phyloP scores from a whole-genome alignment of 1,284 basidiomycete species.

The Athelia sp. region DNA sequence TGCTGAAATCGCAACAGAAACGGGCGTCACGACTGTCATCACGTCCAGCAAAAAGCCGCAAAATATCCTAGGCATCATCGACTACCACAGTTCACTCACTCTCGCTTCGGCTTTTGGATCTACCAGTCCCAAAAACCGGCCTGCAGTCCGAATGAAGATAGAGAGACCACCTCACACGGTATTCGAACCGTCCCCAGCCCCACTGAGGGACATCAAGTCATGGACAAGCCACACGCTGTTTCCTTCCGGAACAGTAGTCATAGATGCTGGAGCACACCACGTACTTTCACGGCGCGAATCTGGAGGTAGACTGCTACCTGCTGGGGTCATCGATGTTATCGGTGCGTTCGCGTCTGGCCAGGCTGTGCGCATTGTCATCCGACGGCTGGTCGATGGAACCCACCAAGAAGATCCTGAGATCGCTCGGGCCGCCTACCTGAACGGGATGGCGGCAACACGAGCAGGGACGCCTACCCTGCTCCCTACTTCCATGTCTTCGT shows the following conservation, averaged over 20 bases:
- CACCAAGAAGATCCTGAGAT: constrained; percentile 19
- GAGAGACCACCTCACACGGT: constrained; percentile 79
- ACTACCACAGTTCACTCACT: constrained; percentile 53
- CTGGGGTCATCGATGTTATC: constrained; percentile 83
- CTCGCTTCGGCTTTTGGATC: constrained; percentile 32
- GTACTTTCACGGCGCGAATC: constrained; percentile 83
- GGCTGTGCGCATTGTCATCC: constrained; percentile 82
- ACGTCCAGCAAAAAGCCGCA: constrained; percentile 78
- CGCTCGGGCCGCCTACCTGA: constrained; percentile 23
- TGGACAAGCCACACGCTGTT: constrained; percentile 94
- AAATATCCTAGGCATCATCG: constrained; percentile 80
- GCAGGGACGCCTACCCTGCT: constrained; percentile 38
- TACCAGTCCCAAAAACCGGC: constrained; percentile 29
- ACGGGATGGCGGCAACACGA: constrained; percentile 27
- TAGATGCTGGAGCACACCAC: constrained; percentile 85
- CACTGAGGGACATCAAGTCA: constrained; percentile 87
- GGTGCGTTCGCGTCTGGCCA: constrained; percentile 93
- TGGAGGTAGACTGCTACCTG: constrained; percentile 87
- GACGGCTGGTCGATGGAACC: constrained; percentile 25
- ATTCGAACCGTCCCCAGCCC: constrained; percentile 73
- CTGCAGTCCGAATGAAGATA: constrained; percentile 12
- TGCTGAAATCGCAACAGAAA: constrained; percentile 94
- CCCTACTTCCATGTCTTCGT: constrained; percentile 28
- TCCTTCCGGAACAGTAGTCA: constrained; percentile 83
- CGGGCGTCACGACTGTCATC: constrained; percentile 94